Percentiles rank a stretch among this genome's conserved stretches.
Evolutionary conservation across 192 early-diverging fungal genomes (phyloP).

Genomic region (Umbelopsis isabellina): DNA sequence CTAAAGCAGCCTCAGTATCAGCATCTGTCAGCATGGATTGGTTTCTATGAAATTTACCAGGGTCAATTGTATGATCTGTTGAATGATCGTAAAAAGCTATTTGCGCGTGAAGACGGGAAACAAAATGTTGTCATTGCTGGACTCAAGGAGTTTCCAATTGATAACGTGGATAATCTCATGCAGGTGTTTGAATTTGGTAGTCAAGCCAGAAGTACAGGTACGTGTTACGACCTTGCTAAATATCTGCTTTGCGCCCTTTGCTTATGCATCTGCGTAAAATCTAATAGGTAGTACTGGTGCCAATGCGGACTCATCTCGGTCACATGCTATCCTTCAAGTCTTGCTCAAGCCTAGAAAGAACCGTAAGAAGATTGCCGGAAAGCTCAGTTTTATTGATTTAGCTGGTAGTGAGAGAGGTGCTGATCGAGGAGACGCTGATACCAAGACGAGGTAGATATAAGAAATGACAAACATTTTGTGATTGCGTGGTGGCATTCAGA

Average conservation of each 20-base stretch:
- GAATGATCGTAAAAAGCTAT: slow-evolving; percentile 86
- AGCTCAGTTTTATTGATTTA: slow-evolving; percentile 97
- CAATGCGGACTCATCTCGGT: slow-evolving; percentile 96
- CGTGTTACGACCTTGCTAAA: background rate
- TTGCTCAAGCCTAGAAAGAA: slow-evolving; percentile 72
- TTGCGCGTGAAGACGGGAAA: slow-evolving; percentile 96
- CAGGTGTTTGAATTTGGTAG: slow-evolving; percentile 94
- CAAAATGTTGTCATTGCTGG: slow-evolving; percentile 92
- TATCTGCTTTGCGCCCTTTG: too few relatives aligned
- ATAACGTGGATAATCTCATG: slow-evolving; percentile 85
- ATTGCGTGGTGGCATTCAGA: background rate
- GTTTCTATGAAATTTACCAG: slow-evolving; percentile 98
- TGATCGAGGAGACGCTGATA: slow-evolving; percentile 92
- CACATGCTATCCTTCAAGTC: slow-evolving; percentile 97
- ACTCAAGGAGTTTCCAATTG: slow-evolving; percentile 85
- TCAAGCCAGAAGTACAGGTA: slow-evolving; percentile 88
- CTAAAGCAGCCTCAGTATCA: slow-evolving; percentile 71
- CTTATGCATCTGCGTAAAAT: too few relatives aligned
- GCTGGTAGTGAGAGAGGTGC: slow-evolving; percentile 98
- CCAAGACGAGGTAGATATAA: slow-evolving; percentile 77
- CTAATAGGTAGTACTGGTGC: slow-evolving; percentile 85
- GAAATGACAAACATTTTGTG: background rate
- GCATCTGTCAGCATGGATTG: slow-evolving; percentile 82
- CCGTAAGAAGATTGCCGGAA: slow-evolving; percentile 70
- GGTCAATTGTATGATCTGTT: slow-evolving; percentile 95